Conservation (phyloP, 106 monocot species). For the Hemerocallis citrina region DNA sequence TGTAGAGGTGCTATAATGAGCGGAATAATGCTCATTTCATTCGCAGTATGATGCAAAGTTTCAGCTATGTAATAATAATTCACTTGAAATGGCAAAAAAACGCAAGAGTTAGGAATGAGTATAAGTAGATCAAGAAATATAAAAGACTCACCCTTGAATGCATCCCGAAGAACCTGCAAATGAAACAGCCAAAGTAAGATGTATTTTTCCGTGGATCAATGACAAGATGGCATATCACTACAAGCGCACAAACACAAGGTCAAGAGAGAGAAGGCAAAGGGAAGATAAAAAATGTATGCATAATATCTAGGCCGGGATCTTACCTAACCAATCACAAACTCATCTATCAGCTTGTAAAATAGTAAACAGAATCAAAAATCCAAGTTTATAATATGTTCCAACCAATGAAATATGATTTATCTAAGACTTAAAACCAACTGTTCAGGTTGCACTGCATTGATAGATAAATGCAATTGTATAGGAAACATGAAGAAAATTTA, state of each 20-base stretch:
- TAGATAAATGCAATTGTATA: neutral
- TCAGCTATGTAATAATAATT: no score
- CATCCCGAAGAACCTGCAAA: conserved; percentile 66
- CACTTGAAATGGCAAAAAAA: no score
- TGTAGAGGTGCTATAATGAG: no score
- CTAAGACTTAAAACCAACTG: neutral
- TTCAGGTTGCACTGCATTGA: neutral
- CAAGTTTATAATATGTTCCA: neutral
- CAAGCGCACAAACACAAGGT: neutral
- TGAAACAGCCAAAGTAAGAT: conserved; percentile 7
- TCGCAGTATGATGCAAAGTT: no score
- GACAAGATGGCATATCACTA: neutral
- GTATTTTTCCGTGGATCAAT: neutral
- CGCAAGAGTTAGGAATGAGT: no score
- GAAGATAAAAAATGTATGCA: no score
- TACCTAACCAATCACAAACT: neutral
- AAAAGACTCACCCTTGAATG: conserved; percentile 37
- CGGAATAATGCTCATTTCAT: no score
- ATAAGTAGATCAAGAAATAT: neutral
- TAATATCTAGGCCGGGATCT: neutral
- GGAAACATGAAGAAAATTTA: neutral
- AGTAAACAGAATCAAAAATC: neutral
- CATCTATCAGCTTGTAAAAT: no score
- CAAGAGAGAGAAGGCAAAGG: neutral
- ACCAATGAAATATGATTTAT: neutral